Base-by-base conservation (phyloP, 1,284 basidiomycete species). In the Apiotrichum mycotoxinovorans region DNA sequence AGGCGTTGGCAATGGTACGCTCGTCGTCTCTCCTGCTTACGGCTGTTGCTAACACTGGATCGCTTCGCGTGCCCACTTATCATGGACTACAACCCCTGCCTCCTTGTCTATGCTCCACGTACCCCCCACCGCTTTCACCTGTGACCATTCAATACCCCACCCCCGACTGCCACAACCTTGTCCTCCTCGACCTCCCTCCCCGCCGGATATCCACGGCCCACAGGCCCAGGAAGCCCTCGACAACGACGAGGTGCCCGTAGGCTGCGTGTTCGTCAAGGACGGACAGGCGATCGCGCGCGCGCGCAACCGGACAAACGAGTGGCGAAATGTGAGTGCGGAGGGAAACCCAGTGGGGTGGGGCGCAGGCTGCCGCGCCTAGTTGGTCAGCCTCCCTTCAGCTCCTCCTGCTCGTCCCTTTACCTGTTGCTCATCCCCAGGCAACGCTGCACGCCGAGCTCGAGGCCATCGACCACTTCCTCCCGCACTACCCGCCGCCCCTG, bases 381-480 rank as follows among this genome's bases (percentile, higher is more conserved):
- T 20, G 45, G n/a, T 44, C 38, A 25, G 58, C 42, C 4, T 18
- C 35, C 17, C 17, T 37, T 18, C 4, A 37, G 4, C 23, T 20
- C 48, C 14, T 50, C 43, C 41, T 56, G 34, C 35, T 15, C 41
- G 34, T 43, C 58, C 23, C 7, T 9, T 11, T 20, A 14, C 23
- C 15, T 12, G 30, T 30, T 42, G 23, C 40, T 42, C 7, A 42
- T 22, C 66, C 35, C 25, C 65, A 96, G 93, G 94, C 93, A 0
- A 98, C 95, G 4, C 83, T 95, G 52, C 96, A 99, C 71, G 95
- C 96, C 42, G 96, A 99, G 76, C 85, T 98, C 20, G 96, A 98
- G 76, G 95, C 96, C 1, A 94, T 98, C 65, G 92, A 96, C 72
- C 81, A 83, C 66, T 92, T 99, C 61, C 80, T 98, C 15, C 82